Base-by-base conservation (phyloP, 2,329 filamentous ascomycete species). In the Drechslerella dactyloides region DNA sequence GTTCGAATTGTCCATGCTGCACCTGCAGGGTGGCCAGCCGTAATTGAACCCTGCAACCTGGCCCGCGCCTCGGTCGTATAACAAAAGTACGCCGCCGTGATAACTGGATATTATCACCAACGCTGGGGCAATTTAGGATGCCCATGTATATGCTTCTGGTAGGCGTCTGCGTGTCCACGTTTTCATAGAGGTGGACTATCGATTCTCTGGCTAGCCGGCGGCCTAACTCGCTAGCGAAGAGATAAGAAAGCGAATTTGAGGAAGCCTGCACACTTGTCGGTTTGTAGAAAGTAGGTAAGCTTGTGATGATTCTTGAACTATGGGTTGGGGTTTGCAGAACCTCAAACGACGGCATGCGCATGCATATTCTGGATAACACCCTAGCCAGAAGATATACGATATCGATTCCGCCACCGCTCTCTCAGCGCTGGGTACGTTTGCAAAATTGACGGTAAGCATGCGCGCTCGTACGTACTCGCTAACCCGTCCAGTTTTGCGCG, bases 31-130 rank as follows among this genome's bases (percentile, higher is more conserved):
- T 21, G 63, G 53, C 66, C 66, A 63, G 63, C 52, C 59, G 66
- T 60, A 70, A 70, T 70, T 70, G 54, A 70, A 70, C 66, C 66
- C 59, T 64, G 59, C 66, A 56, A 33, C 59, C 8, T 33, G 27
- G 27, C 27, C 11, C 17, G 27, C 27, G 58, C 57, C 66, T 59
- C 55, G 58, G 58, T 1, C 48, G 59, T 63, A 46, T 50, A 21
- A 27, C 46, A 33, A 30, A 42, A 48, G 54, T 48, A 37, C 44
- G 54, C 54, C 50, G 59, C 63, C 46, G 23, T 19, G 15, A 46
- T 23, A 21, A 24, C 37, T 11, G 21, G 42, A 48, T 35, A 58
- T 48, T 48, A 40, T 42, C 54, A 44, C 30, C 27, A 51, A 57
- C 37, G 13, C 27, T 33, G 35, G 42, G 50, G 30, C 21, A 62